Evolutionary conservation across 2,329 filamentous ascomycete species (phyloP).

Genomic region (Ramichloridium luteum): DNA sequence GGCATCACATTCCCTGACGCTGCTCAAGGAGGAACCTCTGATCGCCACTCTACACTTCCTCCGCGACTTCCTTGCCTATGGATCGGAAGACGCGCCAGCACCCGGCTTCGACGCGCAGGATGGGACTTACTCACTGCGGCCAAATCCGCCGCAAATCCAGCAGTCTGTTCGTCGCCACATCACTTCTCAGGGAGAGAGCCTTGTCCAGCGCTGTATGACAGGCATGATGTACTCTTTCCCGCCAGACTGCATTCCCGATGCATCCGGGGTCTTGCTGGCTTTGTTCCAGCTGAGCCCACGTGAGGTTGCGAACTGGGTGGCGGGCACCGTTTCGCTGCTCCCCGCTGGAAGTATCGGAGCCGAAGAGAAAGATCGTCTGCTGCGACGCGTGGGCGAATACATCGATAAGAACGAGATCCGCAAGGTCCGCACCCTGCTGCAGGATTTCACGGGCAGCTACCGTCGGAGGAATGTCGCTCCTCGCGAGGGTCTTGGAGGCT

Average conservation of each 20-base stretch:
- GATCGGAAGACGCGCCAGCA: constrained; percentile 54
- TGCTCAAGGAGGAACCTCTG: constrained; percentile 85
- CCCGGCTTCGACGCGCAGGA: constrained; percentile 47
- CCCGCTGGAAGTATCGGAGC: constrained; percentile 70
- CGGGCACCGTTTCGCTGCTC: constrained; percentile 69
- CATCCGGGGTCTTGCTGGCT: constrained; percentile 78
- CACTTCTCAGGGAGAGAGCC: constrained; percentile 51
- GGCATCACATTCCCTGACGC: constrained; percentile 68
- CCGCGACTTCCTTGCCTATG: constrained; percentile 82
- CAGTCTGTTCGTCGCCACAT: constrained; percentile 62
- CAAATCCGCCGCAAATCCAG: constrained; percentile 57
- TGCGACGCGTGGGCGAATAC: constrained; percentile 65
- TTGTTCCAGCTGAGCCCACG: constrained; percentile 78
- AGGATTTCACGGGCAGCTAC: constrained; percentile 95
- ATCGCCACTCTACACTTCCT: constrained; percentile 87
- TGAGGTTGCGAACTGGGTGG: constrained; percentile 70
- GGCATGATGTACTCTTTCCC: constrained; percentile 99
- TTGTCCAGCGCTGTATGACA: constrained; percentile 82
- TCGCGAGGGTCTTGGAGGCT: constrained; percentile 71
- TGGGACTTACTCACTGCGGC: constrained; percentile 31
- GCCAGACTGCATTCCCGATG: constrained; percentile 86
- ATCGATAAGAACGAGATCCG: constrained; percentile 57
- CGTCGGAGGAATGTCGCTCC: constrained; percentile 90
- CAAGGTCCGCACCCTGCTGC: constrained; percentile 72
- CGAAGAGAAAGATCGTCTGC: constrained; percentile 66